These are phyloP conservation scores for Lachancea waltii DNA, from an alignment of 805 yeast genomes.

Conservation along the genomic window DNA sequence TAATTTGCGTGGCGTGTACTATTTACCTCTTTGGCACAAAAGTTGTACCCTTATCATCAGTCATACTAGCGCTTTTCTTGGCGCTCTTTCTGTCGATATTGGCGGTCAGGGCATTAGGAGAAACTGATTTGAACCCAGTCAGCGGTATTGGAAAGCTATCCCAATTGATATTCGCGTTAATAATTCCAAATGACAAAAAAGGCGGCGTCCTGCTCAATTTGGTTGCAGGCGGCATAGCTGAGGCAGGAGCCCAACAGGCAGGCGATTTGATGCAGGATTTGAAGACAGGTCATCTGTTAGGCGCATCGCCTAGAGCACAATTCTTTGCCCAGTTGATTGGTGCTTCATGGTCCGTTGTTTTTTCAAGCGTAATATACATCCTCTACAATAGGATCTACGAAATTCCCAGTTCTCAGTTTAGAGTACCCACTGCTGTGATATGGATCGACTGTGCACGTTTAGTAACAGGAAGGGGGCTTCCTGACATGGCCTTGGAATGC, in stretches of 20 bases:
- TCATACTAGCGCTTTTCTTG: constrained; percentile 58
- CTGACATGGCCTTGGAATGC: constrained; percentile 63
- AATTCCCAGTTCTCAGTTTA: constrained; percentile 73
- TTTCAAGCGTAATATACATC: constrained; percentile 76
- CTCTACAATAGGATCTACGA: constrained; percentile 76
- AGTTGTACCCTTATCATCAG: constrained; percentile 64
- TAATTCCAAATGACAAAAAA: constrained; percentile 68
- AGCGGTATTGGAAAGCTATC: constrained; percentile 94
- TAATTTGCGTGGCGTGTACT: constrained; percentile 61
- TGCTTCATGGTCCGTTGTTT: constrained; percentile 71
- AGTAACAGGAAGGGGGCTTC: constrained; percentile 86
- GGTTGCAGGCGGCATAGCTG: constrained; percentile 95
- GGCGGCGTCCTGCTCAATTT: constrained; percentile 79
- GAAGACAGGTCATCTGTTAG: constrained; percentile 86
- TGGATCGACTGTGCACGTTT: constrained; percentile 96
- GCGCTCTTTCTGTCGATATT: constrained; percentile 76
- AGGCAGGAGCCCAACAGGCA: constrained; percentile 98
- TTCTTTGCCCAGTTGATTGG: constrained; percentile 87
- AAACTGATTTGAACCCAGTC: constrained; percentile 94
- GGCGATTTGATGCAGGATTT: constrained; percentile 97
- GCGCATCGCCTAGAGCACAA: constrained; percentile 91
- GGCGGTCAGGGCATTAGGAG: constrained; percentile 93
- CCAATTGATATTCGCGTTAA: constrained; percentile 77
- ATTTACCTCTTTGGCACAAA: constrained; percentile 57
- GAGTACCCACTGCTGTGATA: constrained; percentile 91